Conservation (phyloP, 208 protist genomes). For the Leishmania aethiopica region DNA sequence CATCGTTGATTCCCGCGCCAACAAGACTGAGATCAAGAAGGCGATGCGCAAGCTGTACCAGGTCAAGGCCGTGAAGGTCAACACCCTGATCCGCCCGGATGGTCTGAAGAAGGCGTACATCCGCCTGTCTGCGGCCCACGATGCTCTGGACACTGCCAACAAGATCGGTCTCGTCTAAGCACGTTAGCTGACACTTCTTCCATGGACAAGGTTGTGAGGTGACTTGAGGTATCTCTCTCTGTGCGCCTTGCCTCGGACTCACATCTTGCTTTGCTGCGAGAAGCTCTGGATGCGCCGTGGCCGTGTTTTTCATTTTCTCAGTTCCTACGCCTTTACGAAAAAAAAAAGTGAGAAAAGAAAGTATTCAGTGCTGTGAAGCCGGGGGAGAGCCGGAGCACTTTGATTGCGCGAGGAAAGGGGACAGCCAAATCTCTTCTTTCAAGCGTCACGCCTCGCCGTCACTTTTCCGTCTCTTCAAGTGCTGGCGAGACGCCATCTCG, state of each 20-base stretch:
- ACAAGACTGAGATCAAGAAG: conserved; percentile 99
- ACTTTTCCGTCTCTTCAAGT: background rate
- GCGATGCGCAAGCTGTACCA: conserved; percentile 98
- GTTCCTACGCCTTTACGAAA: background rate
- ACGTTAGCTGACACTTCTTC: background rate
- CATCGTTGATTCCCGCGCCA: conserved; percentile 97
- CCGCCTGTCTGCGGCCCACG: conserved; percentile 92
- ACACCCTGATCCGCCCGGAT: conserved; percentile 98
- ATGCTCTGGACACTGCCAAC: conserved; percentile 99
- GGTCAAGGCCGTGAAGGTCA: conserved; percentile 97
- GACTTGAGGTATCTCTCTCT: background rate
- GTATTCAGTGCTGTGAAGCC: background rate
- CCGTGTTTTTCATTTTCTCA: background rate
- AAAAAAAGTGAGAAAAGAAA: background rate
- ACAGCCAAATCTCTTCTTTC: background rate
- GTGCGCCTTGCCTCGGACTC: background rate
- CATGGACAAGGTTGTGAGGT: background rate
- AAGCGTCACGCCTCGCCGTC: background rate
- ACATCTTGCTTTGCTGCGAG: background rate
- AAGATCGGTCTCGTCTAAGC: conserved; percentile 92
- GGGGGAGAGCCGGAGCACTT: background rate
- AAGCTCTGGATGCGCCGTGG: background rate
- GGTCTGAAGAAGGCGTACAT: conserved; percentile 99
- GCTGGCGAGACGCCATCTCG: background rate
- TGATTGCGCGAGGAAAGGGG: background rate